Percentiles rank a stretch among this genome's conserved stretches.
These are phyloP conservation scores for Candida tibetensis DNA, from an alignment of 805 yeast genomes.

Conservation along the genomic window DNA sequence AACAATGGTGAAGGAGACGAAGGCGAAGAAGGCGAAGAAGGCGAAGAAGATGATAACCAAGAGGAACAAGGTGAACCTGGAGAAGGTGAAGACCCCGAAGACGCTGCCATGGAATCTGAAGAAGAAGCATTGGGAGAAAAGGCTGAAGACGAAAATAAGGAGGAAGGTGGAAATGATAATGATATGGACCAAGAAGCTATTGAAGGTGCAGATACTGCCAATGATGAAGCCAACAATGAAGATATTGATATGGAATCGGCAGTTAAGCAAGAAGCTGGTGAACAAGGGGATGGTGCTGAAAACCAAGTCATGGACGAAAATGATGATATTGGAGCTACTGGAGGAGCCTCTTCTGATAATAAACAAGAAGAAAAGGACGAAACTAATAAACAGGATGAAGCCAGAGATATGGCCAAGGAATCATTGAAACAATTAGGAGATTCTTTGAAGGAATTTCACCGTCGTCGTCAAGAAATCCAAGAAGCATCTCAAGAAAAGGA, in stretches of 20 bases:
- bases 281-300: constrained; percentile 63
- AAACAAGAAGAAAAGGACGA: constrained; percentile 43
- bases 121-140: constrained; percentile 22
- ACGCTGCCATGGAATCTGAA: constrained; percentile 22
- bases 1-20: constrained; percentile 18
- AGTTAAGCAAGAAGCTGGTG: constrained; percentile 57
- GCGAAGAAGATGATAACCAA: constrained; percentile 21
- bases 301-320: constrained; percentile 54
- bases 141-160: constrained; percentile 14
- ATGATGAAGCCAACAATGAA: constrained; percentile 41
- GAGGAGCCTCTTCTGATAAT: constrained; percentile 41
- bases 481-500: constrained; percentile 50
- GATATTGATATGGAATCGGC: constrained; percentile 57
- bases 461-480: constrained; percentile 82
- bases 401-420: constrained; percentile 68
- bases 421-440: constrained; percentile 89
- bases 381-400: constrained; percentile 43
- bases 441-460: constrained; percentile 85
- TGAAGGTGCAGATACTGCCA: constrained; percentile 57
- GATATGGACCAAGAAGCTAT: constrained; percentile 31
- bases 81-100: constrained; percentile 17
- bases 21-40: constrained; percentile 9
- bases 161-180: constrained; percentile 41
- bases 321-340: constrained; percentile 67
- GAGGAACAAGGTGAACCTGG: constrained; percentile 21